Base-by-base conservation (phyloP, 257 asterid genomes). In the Forsythia suspensa region DNA sequence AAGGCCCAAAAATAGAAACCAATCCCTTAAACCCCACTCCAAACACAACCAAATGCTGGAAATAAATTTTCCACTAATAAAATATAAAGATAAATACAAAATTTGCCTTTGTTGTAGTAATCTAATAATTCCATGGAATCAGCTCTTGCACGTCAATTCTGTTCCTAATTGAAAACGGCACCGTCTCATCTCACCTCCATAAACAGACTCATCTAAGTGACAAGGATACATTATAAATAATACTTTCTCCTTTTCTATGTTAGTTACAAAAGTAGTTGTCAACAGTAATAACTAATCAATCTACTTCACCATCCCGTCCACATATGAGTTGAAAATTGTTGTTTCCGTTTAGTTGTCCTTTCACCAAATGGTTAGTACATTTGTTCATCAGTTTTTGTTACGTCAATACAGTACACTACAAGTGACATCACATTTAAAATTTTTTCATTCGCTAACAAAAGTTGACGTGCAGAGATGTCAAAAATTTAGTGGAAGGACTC, bases 91-190 rank as follows among this genome's bases (percentile, higher is more conserved):
- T 29, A 29, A 63, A 0, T 59, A 3, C 70, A 63, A 63, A 63
- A 10, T 0, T 63, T 29, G 18, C 7, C 70, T 63, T 63, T 29
- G 70, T 10, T 29, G n/a, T 63, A 63, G 38, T 59, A 59, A 59
- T 59, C 11, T 59, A 59, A 51, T 72, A 76, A 79, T 76, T 70
- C 79, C 73, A 76, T 51, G 77, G 83, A 76, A 83, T 80, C 76
- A 63, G 61, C 40, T 57, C 16, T 38, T 66, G 52, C 77, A 80
- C 79, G 86, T 80, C 81, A 83, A 69, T 76, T 46, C 8, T 73
- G 82, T 80, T 70, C 59, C 29, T 41, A 37, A 24, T 78, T 2
- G 61, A 82, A 82, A 79, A 76, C 75, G 61, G 82, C n/a, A 40
- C 70, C 74, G 61, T 72, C 43, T 57, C 72, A 21, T 16, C 77